Base-by-base conservation (phyloP, 2,329 filamentous ascomycete species). In the Scedosporium dehoogii region DNA sequence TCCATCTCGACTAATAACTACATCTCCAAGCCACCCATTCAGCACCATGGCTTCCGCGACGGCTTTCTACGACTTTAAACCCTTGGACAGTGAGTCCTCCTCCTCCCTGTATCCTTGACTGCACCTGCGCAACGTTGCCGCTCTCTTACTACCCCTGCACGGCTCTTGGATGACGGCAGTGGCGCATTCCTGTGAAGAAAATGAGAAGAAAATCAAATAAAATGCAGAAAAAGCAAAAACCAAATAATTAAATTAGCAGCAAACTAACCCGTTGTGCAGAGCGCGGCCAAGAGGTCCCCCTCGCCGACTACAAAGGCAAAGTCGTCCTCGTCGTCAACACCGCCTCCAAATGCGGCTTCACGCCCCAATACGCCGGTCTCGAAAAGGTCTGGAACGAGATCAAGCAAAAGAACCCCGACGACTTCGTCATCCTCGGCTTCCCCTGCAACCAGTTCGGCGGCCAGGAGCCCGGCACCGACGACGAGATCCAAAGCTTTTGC, bases 261-360 rank as follows among this genome's bases (percentile, higher is more conserved):
- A 41, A 58, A 41, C 55, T 38, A 33, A n/a, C 55, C 5, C n/a
- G 29, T 41, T 58, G 6, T 29, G 14, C 33, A 61, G 59, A 61
- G 21, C 88, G 86, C 74, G 92, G 91, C 74, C 73, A 84, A 62
- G 83, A 89, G 68, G 88, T 88, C 72, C 79, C 86, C 64, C 82
- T 97, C 67, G 72, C 79, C 68, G 76, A 87, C 65, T 90, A 91
- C 78, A 86, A 90, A 75, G 90, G 89, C 83, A 97, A 97, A 78
- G 93, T 97, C 68, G 85, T 97, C 69, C 88, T 99, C 65, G 82
- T 96, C 70, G 92, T 99, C 79, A 99, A 99, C 85, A 97, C 93
- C 1, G 94, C 94, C 69, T 96, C 91, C 75, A 97, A 97, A 81
- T 99, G 94, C 81, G 93, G 94, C 75, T 97, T 97, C 85, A 97